Evolutionary conservation across 2,329 filamentous ascomycete genomes (phyloP), one percentile per base, ranked within the genome.

Genomic region (Trichoderma sp.): DNA sequence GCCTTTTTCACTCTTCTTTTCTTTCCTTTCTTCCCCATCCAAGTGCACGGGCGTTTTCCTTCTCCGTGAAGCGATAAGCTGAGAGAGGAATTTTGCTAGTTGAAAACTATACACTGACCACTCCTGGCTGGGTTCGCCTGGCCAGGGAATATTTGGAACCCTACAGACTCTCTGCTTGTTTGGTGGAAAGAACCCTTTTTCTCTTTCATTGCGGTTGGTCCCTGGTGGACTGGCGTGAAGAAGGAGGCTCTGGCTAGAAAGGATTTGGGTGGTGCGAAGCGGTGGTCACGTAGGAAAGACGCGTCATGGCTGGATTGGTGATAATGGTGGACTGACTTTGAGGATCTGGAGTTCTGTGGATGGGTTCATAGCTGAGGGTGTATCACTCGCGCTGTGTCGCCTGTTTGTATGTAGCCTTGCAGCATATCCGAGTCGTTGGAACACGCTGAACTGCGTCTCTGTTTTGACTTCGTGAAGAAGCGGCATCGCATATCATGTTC

Each of bases 11-110:
- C 13, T 26, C 34, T 77, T 79, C 74, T 80, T 82, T 82, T 80
- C 39, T 81, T 17, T 79, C 77, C 82, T 85, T 86, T 69, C 26
- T 74, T 83, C 83, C 77, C 80, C 82, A 87, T 88, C 85, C 84
- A 77, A 86, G 88, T 90, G 89, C 89, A 89, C 83, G 90, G 90
- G 91, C 90, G 87, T 90, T 90, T 83, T 83, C 81, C 81, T 83
- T 83, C 81, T 83, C 81, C 81, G 80, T 83, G 81, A 92, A 88
- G 89, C 88, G 87, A 89, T 90, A 87, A 82, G 81, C 81, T 82
- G 90, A 91, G 90, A 92, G 90, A 92, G 88, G 91, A 92, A 90
- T 91, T 92, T 92, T 92, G 91, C 91, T 92, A 92, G 90, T 93
- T 93, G 91, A 92, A 92, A 93, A 92, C 91, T 93, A 92, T 88